Conservation (phyloP, 2,329 filamentous ascomycete species). For the Colletotrichum somersetense region DNA sequence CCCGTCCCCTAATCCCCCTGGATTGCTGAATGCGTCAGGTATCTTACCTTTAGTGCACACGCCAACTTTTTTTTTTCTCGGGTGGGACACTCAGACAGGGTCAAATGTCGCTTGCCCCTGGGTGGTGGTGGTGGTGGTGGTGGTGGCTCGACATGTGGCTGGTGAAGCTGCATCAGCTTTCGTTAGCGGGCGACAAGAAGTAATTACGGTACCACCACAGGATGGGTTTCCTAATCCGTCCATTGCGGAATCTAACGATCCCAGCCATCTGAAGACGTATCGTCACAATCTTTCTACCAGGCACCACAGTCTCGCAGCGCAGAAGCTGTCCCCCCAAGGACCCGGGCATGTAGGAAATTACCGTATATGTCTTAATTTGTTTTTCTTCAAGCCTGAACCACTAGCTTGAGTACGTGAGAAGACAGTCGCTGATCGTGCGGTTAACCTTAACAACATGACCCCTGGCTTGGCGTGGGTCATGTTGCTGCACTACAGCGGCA, state of each 20-base stretch:
- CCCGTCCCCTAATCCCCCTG: constrained; percentile 11
- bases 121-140: no score
- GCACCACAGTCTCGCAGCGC: neutral
- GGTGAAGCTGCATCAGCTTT: neutral
- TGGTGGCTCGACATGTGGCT: constrained; percentile 20
- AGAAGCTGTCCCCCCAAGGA: no score
- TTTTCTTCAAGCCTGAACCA: neutral
- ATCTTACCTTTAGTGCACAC: neutral
- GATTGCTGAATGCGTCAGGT: constrained; percentile 18
- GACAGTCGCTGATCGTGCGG: neutral
- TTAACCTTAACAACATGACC: neutral
- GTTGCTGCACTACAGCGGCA: constrained; percentile 27
- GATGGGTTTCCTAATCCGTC: neutral
- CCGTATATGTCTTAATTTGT: neutral
- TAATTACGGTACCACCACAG: no score
- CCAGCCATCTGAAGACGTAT: neutral
- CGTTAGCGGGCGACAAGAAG: no score
- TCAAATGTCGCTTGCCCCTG: constrained; percentile 17
- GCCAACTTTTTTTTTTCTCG: no score
- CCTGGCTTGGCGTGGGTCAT: constrained; percentile 4
- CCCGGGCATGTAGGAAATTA: neutral
- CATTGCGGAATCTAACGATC: neutral
- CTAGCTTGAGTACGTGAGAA: neutral
- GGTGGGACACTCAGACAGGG: constrained; percentile 4
- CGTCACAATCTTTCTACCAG: neutral